Evolutionary conservation across 129 eudicot genomes (phyloP).

Genomic region (Artemisia annua): DNA sequence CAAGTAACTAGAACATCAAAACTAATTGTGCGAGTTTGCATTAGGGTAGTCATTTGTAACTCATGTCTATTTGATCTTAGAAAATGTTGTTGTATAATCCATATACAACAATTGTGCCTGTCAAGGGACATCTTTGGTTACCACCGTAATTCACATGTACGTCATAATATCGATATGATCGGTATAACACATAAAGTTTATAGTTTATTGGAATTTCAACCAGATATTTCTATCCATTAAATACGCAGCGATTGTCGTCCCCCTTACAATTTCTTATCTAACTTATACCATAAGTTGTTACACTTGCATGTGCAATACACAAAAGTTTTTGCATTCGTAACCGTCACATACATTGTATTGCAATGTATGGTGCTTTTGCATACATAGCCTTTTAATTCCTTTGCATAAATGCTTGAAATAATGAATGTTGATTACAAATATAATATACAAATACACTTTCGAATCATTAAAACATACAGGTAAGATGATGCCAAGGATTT

Average conservation of each 20-base stretch:
- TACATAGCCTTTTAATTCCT: too few species aligned
- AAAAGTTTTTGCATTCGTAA: background rate
- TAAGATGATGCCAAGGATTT: too few species aligned
- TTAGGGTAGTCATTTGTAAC: background rate
- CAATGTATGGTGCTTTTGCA: too few species aligned
- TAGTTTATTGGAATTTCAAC: background rate
- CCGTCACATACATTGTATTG: background rate
- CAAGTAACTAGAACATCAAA: too few species aligned
- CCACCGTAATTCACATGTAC: background rate
- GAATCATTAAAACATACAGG: too few species aligned
- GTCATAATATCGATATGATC: background rate
- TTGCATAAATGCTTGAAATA: background rate
- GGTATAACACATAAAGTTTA: background rate
- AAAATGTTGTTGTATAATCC: background rate
- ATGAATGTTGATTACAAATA: background rate
- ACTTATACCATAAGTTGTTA: background rate
- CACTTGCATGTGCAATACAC: background rate
- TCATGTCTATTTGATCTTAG: background rate
- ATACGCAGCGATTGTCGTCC: constrained; percentile 3
- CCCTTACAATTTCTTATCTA: background rate
- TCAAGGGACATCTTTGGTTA: background rate
- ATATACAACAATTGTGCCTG: background rate
- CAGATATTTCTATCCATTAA: background rate
- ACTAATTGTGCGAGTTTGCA: too few species aligned
- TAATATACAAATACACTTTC: too few species aligned